Base-by-base conservation (phyloP, 2,329 filamentous ascomycete species). In the Fusarium illudens region DNA sequence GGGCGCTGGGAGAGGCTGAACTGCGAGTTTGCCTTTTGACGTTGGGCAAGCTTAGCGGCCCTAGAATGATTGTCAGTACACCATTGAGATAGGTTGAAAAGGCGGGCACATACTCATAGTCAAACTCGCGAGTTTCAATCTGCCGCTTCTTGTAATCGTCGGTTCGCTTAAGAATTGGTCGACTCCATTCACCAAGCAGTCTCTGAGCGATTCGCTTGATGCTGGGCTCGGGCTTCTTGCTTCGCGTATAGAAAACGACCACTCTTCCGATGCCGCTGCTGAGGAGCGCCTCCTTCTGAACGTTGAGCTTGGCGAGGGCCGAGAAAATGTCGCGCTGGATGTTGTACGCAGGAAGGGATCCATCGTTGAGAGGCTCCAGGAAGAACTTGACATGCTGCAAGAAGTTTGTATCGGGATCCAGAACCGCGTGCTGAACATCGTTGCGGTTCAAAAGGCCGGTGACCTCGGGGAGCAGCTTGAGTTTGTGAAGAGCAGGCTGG, bases 251-350 rank as follows among this genome's bases (percentile, higher is more conserved):
- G 82, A 97, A 99, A 66, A 97, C 88, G 54, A 97, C 91, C 49
- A 99, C 93, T 79, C 97, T 97, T 76, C 96, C 96, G 68, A 99
- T 96, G 19, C 95, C 94, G 73, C 93, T 97, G 69, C 94, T 94
- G 20, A 96, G 86, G 13, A 99, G 86, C 2, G 91, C 87, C 73
- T 98, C 96, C 77, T 97, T 97, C 76, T 94, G 92, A 70, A 98
- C 93, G 6, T 93, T 94, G 6, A 98, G 86, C 73, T 89, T 90
- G 17, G 86, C 87, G 34, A 99, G 84, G 22, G 93, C 91, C 25
- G 88, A 87, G 78, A 99, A 96, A 42, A 99, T 88, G 77, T 98
- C 94, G 65, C 94, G 93, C 82, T 99, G 96, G 71, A 99, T 98
- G 77, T 96, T 96, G 82, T 97, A 99, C 29, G 96, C 95, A 0